phyloP scores from a whole-genome alignment of 2,329 filamentous ascomycete species.

The Plenodomus lindquistii region DNA sequence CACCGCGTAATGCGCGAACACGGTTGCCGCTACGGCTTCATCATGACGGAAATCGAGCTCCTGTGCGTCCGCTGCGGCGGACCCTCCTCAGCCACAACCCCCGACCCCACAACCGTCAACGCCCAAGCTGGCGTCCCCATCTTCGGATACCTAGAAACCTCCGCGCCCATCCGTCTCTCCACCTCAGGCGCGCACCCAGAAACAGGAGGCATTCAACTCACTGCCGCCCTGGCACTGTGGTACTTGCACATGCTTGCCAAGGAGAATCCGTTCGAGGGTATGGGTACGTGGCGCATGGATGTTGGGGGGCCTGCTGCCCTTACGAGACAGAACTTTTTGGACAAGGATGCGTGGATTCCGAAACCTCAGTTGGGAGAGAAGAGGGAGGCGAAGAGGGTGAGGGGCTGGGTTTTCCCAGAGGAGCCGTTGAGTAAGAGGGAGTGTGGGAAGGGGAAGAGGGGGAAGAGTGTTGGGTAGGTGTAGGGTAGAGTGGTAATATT shows the following conservation, averaged over 20 bases:
- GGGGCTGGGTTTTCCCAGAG: slow-evolving; percentile 77
- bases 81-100: slow-evolving; percentile 33
- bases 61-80: slow-evolving; percentile 82
- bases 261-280: slow-evolving; percentile 62
- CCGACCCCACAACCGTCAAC: slow-evolving; percentile 44
- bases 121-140: slow-evolving; percentile 64
- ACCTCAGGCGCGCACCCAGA: slow-evolving; percentile 41
- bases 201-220: slow-evolving; percentile 58
- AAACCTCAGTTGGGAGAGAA: slow-evolving; percentile 73
- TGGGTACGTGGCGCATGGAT: slow-evolving; percentile 68
- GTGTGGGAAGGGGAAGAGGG: slow-evolving; percentile 44
- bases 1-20: slow-evolving; percentile 94
- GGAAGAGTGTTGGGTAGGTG: slow-evolving; percentile 23
- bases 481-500: background rate
- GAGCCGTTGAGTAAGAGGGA: slow-evolving; percentile 74
- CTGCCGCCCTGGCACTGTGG: slow-evolving; percentile 75
- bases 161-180: slow-evolving; percentile 59
- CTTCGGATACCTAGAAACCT: slow-evolving; percentile 86
- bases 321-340: slow-evolving; percentile 69
- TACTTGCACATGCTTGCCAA: slow-evolving; percentile 73
- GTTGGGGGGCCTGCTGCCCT: slow-evolving; percentile 76
- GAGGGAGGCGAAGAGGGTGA: slow-evolving; percentile 71
- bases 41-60: slow-evolving; percentile 94
- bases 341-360: slow-evolving; percentile 77
- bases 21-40: slow-evolving; percentile 90